phyloP scores from a whole-genome alignment of 2,329 filamentous ascomycete species.

The Onygena corvina region DNA sequence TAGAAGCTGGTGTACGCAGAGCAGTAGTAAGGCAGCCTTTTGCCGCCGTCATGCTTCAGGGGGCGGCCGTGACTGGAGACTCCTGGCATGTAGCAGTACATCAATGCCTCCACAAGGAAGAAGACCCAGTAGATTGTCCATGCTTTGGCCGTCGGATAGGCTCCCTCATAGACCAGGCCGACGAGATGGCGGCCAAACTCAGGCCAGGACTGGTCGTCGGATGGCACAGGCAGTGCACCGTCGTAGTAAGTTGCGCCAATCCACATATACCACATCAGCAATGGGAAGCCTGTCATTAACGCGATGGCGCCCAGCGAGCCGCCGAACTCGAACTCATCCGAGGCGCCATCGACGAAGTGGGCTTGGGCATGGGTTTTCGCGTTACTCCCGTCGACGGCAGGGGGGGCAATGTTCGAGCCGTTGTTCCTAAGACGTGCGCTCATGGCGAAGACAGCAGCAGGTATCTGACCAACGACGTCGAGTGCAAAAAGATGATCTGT shows the following conservation, averaged over 20 bases:
- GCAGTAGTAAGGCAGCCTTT: conserved; percentile 89
- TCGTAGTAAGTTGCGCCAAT: conserved; percentile 86
- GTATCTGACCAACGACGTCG: too few species aligned
- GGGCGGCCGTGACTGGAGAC: conserved; percentile 81
- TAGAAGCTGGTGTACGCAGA: conserved; percentile 82
- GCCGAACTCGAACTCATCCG: conserved; percentile 65
- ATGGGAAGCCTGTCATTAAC: conserved; percentile 89
- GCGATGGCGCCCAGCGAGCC: conserved; percentile 62
- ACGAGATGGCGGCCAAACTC: conserved; percentile 63
- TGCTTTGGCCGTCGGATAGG: conserved; percentile 67
- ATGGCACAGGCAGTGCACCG: conserved; percentile 64
- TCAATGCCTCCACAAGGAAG: conserved; percentile 68
- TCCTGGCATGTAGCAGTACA: conserved; percentile 77
- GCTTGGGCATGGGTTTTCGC: neutral
- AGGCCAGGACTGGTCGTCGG: conserved; percentile 50
- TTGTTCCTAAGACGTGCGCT: too few species aligned
- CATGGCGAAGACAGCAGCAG: too few species aligned
- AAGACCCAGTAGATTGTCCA: conserved; percentile 95
- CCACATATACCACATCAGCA: conserved; percentile 99
- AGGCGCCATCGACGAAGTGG: conserved; percentile 25
- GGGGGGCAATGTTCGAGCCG: too few species aligned
- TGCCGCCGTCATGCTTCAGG: conserved; percentile 65
- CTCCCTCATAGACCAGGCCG: conserved; percentile 65
- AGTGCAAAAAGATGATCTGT: too few species aligned
- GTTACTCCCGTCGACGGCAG: neutral